Percentiles rank a stretch among this genome's conserved stretches.
Conservation (phyloP, 192 early-diverging fungal species). For the Gaertneriomyces sp. region DNA sequence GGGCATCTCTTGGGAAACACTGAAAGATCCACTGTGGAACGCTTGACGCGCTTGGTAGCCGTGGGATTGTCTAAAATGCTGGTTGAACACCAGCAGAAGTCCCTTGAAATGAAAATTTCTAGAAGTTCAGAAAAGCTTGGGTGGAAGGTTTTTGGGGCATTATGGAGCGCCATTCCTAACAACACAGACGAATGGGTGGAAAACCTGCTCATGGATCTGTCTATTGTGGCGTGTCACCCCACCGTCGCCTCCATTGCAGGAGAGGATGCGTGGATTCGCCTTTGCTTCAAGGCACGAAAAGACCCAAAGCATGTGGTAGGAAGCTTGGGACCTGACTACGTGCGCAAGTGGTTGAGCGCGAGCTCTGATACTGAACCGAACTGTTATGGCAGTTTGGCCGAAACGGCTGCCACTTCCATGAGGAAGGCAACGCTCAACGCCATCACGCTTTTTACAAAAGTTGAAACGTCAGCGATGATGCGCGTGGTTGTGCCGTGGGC, state of each 20-base stretch:
- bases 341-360: slow-evolving; percentile 43
- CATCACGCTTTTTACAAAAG: slow-evolving; percentile 59
- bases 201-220: slow-evolving; percentile 44
- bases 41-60: slow-evolving; percentile 30
- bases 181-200: slow-evolving; percentile 21
- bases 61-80: slow-evolving; percentile 37
- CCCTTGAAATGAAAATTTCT: slow-evolving; percentile 1
- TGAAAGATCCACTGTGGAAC: background rate
- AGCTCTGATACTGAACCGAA: slow-evolving; percentile 28
- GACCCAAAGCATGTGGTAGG: slow-evolving; percentile 61
- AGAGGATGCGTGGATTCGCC: slow-evolving; percentile 78
- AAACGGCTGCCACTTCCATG: background rate
- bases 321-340: slow-evolving; percentile 42
- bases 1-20: background rate
- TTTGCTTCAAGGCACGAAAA: slow-evolving; percentile 70
- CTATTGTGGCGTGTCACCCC: slow-evolving; percentile 50
- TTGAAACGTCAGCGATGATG: slow-evolving; percentile 54
- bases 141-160: slow-evolving; percentile 26
- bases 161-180: slow-evolving; percentile 35
- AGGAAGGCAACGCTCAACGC: slow-evolving; percentile 60
- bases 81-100: slow-evolving; percentile 12
- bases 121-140: slow-evolving; percentile 31
- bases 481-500: slow-evolving; percentile 44
- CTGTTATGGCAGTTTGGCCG: slow-evolving; percentile 23
- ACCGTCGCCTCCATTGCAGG: slow-evolving; percentile 44